Evolutionary conservation across 2,329 filamentous ascomycete species (phyloP), one percentile per base, ranked within the genome.

Genomic region (Paecilomyces sp.): DNA sequence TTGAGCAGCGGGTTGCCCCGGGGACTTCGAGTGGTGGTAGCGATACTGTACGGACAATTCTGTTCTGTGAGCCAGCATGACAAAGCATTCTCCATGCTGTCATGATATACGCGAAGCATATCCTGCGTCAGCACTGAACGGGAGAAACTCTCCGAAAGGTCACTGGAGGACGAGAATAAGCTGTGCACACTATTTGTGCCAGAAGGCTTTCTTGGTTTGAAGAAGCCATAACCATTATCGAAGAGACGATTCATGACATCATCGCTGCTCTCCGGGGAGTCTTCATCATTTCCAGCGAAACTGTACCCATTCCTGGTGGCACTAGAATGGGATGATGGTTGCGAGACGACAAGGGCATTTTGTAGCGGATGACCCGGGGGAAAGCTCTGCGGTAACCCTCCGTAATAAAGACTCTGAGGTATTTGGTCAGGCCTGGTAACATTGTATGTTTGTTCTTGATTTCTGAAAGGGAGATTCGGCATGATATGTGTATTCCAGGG

Each of bases 31-130:
- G 58, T 60, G 58, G 22, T 54, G 54, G 24, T 54, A 30, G 41
- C 56, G 55, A 28, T 70, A 55, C 71, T 75, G 63, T 79, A 79
- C 2, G 77, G 77, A 60, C 77, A 79, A 25, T 76, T 79, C 58
- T 72, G 70, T 63, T 78, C 77, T 5, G 76, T 79, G 59, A 76
- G 61, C 74, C 74, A 79, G 60, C 74, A 79, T 8, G 73, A 75
- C n/a, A 76, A 66, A 13, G 72, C 76, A 58, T 77, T 77, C 64
- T 77, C 76, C 67, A 79, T 75, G 60, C 74, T 75, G 63, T 78
- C 73, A 59, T 77, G 73, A 61, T 79, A 79, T 47, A 79, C 75
- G 58, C 71, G 74, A 55, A 79, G 68, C 59, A 79, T 60, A 13
- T 72, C 72, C 55, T 73, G 71, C 47, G 68, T 72, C 64, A 79